These are phyloP conservation scores for Farysia itapuensis DNA, from an alignment of 1,284 basidiomycete species.

Conservation along the genomic window DNA sequence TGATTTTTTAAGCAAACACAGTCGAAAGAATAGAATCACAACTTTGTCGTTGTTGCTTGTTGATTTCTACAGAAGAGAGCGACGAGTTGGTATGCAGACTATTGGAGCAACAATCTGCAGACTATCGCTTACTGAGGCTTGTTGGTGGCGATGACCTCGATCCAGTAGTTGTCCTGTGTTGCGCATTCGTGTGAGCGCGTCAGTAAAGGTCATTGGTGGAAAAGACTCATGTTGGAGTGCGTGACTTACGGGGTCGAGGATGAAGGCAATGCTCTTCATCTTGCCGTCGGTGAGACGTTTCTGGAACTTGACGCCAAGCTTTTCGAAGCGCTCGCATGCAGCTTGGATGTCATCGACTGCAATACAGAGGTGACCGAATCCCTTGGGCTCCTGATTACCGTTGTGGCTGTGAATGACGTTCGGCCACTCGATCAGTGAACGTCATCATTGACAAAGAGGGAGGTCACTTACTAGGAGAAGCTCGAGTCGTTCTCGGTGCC, in stretches of 20 bases:
- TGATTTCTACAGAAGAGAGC: too few relatives aligned
- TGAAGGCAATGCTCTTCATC: conserved; percentile 82
- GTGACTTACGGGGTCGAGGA: conserved; percentile 73
- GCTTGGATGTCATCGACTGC: conserved; percentile 79
- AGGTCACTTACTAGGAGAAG: conserved; percentile 25
- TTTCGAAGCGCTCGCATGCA: conserved; percentile 81
- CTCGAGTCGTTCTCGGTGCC: conserved; percentile 54
- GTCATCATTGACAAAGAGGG: not conserved
- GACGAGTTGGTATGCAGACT: not conserved
- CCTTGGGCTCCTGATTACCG: conserved; percentile 53
- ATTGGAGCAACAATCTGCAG: too few relatives aligned
- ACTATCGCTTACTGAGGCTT: conserved; percentile 39
- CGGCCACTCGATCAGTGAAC: not conserved
- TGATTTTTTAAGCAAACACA: too few relatives aligned
- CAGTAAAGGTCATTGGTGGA: too few relatives aligned
- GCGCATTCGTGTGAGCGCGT: too few relatives aligned
- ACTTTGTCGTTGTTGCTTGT: too few relatives aligned
- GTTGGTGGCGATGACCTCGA: conserved; percentile 62
- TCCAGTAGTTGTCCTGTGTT: conserved; percentile 62
- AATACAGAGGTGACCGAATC: conserved; percentile 70
- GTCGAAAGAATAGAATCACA: too few relatives aligned
- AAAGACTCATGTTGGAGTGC: too few relatives aligned
- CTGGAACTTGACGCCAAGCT: conserved; percentile 81
- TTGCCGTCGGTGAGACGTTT: conserved; percentile 82
- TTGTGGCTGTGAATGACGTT: conserved; percentile 46